Evolutionary conservation across 768 basidiomycete genomes (phyloP).

Genomic region (Auricularia sp.): DNA sequence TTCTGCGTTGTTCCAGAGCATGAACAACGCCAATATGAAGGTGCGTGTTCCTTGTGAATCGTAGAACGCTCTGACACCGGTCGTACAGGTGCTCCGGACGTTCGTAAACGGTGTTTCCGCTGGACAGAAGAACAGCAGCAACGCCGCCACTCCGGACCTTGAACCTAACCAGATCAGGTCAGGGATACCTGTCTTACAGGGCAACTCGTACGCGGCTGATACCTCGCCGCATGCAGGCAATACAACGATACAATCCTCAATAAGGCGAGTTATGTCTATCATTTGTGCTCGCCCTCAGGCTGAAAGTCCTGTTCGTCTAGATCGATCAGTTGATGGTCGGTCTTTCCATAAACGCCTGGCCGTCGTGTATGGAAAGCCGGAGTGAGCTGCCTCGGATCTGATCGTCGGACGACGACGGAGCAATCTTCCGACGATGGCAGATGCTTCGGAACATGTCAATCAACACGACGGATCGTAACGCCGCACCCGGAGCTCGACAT

Average conservation of each 20-base stretch:
- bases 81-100: neutral
- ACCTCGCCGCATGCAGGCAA: neutral
- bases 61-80: neutral
- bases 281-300: neutral
- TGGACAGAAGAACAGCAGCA: constrained; percentile 1
- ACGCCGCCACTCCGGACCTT: neutral
- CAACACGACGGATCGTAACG: too few species aligned
- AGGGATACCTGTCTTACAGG: too few species aligned
- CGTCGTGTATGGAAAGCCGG: too few species aligned
- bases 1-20: neutral
- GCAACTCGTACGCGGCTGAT: neutral
- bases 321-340: neutral
- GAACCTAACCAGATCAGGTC: neutral
- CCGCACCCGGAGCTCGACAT: too few species aligned
- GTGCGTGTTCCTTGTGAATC: neutral
- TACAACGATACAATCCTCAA: constrained; percentile 2
- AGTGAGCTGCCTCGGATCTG: too few species aligned
- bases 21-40: neutral
- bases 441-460: too few species aligned
- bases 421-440: too few species aligned
- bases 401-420: too few species aligned
- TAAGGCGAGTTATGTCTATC: neutral
- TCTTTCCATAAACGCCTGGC: neutral
- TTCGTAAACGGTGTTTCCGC: neutral
- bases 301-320: neutral